Evolutionary conservation across 768 basidiomycete genomes (phyloP).

Genomic region (Strobilomyces confusus): DNA sequence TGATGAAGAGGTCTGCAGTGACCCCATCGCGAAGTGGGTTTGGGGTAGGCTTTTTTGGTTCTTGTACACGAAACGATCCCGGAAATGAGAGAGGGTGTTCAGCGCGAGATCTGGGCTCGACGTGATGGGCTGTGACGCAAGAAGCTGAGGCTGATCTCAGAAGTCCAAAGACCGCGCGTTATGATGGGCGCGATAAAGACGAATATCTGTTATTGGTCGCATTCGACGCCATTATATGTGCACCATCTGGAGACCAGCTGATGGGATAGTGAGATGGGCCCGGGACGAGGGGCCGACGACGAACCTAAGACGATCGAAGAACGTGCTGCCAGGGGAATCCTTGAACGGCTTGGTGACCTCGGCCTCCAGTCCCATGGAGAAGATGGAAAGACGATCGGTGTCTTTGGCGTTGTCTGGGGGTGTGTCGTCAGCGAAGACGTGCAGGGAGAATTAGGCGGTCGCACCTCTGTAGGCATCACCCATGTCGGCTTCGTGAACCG

Average conservation of each 20-base stretch:
- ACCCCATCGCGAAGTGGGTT: neutral
- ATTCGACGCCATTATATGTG: constrained; percentile 95
- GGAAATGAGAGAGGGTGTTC: constrained; percentile 91
- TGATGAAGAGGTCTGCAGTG: neutral
- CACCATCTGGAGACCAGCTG: constrained; percentile 98
- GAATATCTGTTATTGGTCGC: constrained; percentile 92
- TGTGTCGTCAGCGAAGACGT: neutral
- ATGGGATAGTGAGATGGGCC: neutral
- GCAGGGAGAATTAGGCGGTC: neutral
- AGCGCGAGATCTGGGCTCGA: constrained; percentile 85
- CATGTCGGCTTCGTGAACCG: constrained; percentile 87
- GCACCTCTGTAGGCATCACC: constrained; percentile 76
- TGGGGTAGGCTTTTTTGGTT: constrained; percentile 83
- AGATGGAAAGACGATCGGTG: constrained; percentile 75
- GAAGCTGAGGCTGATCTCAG: constrained; percentile 85
- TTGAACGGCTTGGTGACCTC: constrained; percentile 89
- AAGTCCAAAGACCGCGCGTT: constrained; percentile 82
- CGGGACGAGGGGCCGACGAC: neutral
- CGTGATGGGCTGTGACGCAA: constrained; percentile 67
- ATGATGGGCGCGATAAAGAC: constrained; percentile 98
- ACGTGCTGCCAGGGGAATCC: constrained; percentile 91
- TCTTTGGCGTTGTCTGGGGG: constrained; percentile 43
- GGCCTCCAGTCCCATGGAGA: constrained; percentile 81
- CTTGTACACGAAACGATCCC: constrained; percentile 96
- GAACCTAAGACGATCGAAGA: constrained; percentile 87